A percentile compares a stretch with the other conserved stretches of the same genome.
Conservation (phyloP, 495 filamentous ascomycete species). For the Astrocystis sublimbata region DNA sequence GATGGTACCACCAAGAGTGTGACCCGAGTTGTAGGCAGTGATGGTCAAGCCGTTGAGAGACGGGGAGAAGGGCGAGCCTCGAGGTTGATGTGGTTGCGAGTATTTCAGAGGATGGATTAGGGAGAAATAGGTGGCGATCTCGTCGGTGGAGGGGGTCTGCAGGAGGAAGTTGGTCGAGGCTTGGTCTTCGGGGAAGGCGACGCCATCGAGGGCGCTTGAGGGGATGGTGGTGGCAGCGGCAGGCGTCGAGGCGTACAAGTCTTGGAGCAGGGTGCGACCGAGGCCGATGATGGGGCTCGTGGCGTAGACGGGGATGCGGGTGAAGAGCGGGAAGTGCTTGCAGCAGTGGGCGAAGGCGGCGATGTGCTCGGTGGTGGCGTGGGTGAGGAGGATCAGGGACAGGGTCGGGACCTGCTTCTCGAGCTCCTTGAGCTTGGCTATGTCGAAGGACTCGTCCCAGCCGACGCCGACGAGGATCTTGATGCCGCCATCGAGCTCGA, state of each 20-base stretch:
- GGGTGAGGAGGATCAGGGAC: constrained; percentile 91
- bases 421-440: constrained; percentile 74
- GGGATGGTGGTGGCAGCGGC: constrained; percentile 78
- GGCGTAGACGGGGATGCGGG: constrained; percentile 92
- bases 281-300: constrained; percentile 91
- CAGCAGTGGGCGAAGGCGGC: constrained; percentile 96
- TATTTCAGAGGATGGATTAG: constrained; percentile 95
- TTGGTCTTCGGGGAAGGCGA: constrained; percentile 58
- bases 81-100: constrained; percentile 89
- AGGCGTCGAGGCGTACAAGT: constrained; percentile 88
- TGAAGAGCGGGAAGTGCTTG: constrained; percentile 90
- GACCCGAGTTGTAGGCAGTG: constrained; percentile 94
- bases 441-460: constrained; percentile 91
- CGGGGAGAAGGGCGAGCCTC: constrained; percentile 81
- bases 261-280: constrained; percentile 85
- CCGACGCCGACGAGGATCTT: constrained; percentile 94
- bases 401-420: constrained; percentile 92
- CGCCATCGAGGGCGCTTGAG: constrained; percentile 67
- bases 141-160: constrained; percentile 76
- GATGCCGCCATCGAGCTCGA: constrained; percentile 95
- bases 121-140: constrained; percentile 89
- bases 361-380: constrained; percentile 86
- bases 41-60: constrained; percentile 90
- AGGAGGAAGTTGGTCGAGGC: constrained; percentile 64
- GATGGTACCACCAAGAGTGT: constrained; percentile 94